Base-by-base conservation (phyloP, 805 yeast genomes). In the Komagataella pastoris region DNA sequence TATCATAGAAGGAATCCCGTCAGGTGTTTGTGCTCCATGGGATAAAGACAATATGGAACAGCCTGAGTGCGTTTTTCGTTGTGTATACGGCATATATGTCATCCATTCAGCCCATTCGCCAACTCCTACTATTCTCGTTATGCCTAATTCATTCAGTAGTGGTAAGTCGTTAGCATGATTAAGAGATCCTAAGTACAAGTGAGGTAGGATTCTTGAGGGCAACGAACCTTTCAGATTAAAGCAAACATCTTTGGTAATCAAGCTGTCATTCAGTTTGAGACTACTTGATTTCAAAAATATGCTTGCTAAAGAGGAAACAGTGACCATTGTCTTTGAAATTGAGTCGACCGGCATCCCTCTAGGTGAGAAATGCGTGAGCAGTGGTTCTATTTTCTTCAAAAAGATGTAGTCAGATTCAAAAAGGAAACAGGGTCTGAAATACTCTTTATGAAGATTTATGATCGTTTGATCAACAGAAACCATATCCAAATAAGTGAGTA, bases 141-240 rank as follows among this genome's bases (percentile, higher is more conserved):
- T 88, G 0, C 87, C 88, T 10, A 91, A 66, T 52, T 74, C 74
- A 24, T 69, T 65, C 51, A 91, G 68, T 56, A 91, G 65, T 2
- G 79, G 76, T 5, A 83, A 73, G 56, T 81, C 78, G 52, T 80
- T 81, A 3, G 97, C 97, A 67, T 91, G 97, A 48, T 68, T 76
- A 51, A 89, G 69, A 3, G 93, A 83, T 0, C 98, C 98, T 51
- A 91, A 70, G 60, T 89, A 91, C 54, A 91, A 65, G 64, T 90
- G 90, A 1, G 91, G 86, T 51, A 90, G 66, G 3, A 91, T 83
- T 50, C 86, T 70, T 0, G 97, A 88, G 1, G 98, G 98, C 21
- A 91, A 62, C 2, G 95, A 73, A 21, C 97, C 89, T 61, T 54
- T 56, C 44, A 65, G 65, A 12, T 56, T 58, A 52, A 57, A 58